Base-by-base conservation (phyloP, 2,329 filamentous ascomycete genomes). In the Camptophora hylomeconis region DNA sequence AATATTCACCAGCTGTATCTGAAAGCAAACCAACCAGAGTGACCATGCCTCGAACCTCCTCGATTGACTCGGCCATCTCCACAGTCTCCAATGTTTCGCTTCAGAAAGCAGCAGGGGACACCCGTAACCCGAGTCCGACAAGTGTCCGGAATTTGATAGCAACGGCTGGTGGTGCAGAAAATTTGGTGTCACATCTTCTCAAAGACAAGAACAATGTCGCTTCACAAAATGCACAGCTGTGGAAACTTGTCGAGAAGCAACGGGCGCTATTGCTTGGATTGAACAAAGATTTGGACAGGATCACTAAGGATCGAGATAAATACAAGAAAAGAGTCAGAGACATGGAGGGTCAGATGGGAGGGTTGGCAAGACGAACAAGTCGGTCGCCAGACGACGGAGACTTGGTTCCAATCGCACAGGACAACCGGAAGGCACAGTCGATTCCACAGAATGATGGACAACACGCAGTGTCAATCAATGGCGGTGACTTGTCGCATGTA, bases 241-340 rank as follows among this genome's bases (percentile, higher is more conserved):
- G 89, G 89, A 77, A 84, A 28, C 60, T 98, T 25, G 84, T 98
- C 27, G 87, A 95, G 53, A 95, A 98, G 60, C 89, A 98, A 54
- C 70, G 87, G 38, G 75, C 83, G 10, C 86, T 98, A 75, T 84
- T 98, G 31, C 57, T 93, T 12, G 87, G 86, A 5, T 65, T 98
- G 38, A 94, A 95, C 49, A 92, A 89, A 53, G 89, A 98, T 50
- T 62, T 98, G 8, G 87, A 95, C 54, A 73, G 81, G 29, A 75
- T 86, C 1, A 56, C 93, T 40, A 92, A 92, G 51, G 89, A 95
- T 44, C 94, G 94, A 56, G 87, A 95, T 42, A 78, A 79, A 45
- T 95, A 95, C 50, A 75, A 81, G 45, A 86, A 78, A 53, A 93
- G 89, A 54, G 52, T 92, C 23, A 93, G 92, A 54, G 86, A 95